phyloP scores from a whole-genome alignment of 352 stramenopile species.

The Phytopythium oedochilum region DNA sequence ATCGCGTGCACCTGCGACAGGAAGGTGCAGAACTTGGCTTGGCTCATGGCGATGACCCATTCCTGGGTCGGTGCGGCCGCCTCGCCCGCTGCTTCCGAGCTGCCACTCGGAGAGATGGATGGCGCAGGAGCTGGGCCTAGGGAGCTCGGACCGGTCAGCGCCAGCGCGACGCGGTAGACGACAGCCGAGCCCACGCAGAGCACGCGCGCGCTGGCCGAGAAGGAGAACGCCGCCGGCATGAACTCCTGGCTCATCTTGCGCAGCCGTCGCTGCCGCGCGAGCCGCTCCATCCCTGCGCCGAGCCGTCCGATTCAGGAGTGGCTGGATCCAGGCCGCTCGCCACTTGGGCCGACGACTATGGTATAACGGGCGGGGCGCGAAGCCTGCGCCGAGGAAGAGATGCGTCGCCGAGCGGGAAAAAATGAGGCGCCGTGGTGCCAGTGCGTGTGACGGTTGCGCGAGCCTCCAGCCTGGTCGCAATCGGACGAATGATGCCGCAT shows the following conservation, averaged over 20 bases:
- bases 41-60: slow-evolving; percentile 61
- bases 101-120: not conserved
- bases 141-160: slow-evolving; percentile 16
- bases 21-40: slow-evolving; percentile 50
- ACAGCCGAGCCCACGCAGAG: slow-evolving; percentile 52
- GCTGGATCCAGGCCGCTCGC: not conserved
- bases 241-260: slow-evolving; percentile 63
- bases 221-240: slow-evolving; percentile 37
- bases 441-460: not conserved
- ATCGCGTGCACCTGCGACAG: slow-evolving; percentile 35
- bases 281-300: not conserved
- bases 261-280: slow-evolving; percentile 30
- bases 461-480: not conserved
- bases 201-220: slow-evolving; percentile 36
- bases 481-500: not conserved
- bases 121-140: no score
- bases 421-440: not conserved
- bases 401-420: not conserved
- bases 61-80: slow-evolving; percentile 24
- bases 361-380: no score
- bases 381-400: not conserved
- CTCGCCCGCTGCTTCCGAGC: slow-evolving; percentile 8
- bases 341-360: no score
- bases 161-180: slow-evolving; percentile 54
- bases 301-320: not conserved